A percentile compares a stretch with the other conserved stretches of the same genome.
Evolutionary conservation across 208 protist species (phyloP).

Genomic region (Vickermania ingenoplastis): DNA sequence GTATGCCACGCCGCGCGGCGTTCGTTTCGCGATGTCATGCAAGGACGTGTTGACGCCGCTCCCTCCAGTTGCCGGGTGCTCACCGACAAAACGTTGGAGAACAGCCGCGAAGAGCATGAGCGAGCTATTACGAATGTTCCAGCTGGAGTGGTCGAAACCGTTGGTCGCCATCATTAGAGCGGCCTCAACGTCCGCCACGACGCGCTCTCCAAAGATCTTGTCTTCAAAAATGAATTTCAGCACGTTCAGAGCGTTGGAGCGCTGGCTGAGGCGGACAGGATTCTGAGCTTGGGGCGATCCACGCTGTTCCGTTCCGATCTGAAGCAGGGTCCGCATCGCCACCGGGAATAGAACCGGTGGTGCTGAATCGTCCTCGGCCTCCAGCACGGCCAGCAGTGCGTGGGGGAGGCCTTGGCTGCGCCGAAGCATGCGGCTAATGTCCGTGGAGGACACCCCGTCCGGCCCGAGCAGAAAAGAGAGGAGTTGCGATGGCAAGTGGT

Average conservation of each 20-base stretch:
- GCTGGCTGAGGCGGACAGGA: constrained; percentile 45
- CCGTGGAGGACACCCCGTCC: constrained; percentile 63
- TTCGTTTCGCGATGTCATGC: constrained; percentile 60
- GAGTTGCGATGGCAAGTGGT: constrained; percentile 49
- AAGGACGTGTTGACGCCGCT: constrained; percentile 75
- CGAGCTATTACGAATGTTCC: constrained; percentile 87
- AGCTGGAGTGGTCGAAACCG: constrained; percentile 73
- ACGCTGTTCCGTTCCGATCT: not conserved
- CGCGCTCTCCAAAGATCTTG: constrained; percentile 54
- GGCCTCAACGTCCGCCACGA: constrained; percentile 56
- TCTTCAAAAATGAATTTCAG: constrained; percentile 90
- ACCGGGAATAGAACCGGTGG: constrained; percentile 57
- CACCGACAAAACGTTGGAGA: constrained; percentile 85
- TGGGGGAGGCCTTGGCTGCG: constrained; percentile 86
- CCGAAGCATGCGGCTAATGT: constrained; percentile 71
- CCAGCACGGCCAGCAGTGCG: constrained; percentile 67
- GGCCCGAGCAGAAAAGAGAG: constrained; percentile 61
- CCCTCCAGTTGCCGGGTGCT: constrained; percentile 68
- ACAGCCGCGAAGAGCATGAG: constrained; percentile 88
- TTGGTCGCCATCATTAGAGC: constrained; percentile 69
- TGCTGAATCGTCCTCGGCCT: constrained; percentile 65
- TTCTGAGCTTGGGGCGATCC: not conserved
- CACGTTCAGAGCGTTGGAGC: constrained; percentile 87
- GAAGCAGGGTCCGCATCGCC: constrained; percentile 53
- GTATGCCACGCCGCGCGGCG: constrained; percentile 53